phyloP scores from a whole-genome alignment of 1,284 basidiomycete genomes.

The Sphagnurus paluster region DNA sequence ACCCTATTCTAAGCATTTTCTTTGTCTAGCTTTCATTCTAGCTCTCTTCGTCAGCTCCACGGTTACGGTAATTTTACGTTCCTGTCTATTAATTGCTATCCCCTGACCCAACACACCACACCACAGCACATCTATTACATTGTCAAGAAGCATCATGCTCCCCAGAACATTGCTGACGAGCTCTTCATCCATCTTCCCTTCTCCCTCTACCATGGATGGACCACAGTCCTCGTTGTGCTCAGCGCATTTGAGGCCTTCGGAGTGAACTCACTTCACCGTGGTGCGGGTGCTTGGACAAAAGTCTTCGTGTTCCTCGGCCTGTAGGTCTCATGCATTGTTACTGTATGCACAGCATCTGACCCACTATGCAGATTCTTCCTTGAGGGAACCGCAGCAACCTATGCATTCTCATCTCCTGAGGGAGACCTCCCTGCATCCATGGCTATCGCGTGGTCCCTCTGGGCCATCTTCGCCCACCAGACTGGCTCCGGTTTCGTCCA shows the following conservation, averaged over 20 bases:
- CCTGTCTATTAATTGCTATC: neutral
- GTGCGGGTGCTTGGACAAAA: slow-evolving; percentile 88
- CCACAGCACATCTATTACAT: slow-evolving; percentile 87
- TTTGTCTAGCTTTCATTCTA: slow-evolving; percentile 72
- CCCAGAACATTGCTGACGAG: slow-evolving; percentile 71
- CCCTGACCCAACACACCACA: slow-evolving; percentile 17
- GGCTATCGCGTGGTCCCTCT: slow-evolving; percentile 82
- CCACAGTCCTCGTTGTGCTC: slow-evolving; percentile 86
- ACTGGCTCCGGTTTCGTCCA: slow-evolving; percentile 72
- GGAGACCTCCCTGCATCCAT: slow-evolving; percentile 90
- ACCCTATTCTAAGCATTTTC: slow-evolving; percentile 12
- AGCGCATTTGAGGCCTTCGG: slow-evolving; percentile 93
- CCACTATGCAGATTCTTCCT: slow-evolving; percentile 74
- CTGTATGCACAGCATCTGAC: slow-evolving; percentile 2
- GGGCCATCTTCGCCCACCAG: slow-evolving; percentile 83
- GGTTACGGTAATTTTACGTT: slow-evolving; percentile 56
- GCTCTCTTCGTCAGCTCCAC: slow-evolving; percentile 82
- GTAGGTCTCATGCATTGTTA: slow-evolving; percentile 32
- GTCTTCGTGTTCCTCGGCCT: slow-evolving; percentile 90
- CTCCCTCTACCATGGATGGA: slow-evolving; percentile 95
- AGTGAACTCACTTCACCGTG: slow-evolving; percentile 63
- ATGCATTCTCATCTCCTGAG: slow-evolving; percentile 86
- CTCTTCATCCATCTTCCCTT: slow-evolving; percentile 85
- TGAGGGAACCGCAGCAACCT: slow-evolving; percentile 88
- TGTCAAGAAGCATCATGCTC: slow-evolving; percentile 81